A percentile compares a stretch with the other conserved stretches of the same genome.
These are phyloP conservation scores for Sphagnum magellanicum DNA, from an alignment of 228 moss, liverwort and hornwort species.

Conservation along the genomic window DNA sequence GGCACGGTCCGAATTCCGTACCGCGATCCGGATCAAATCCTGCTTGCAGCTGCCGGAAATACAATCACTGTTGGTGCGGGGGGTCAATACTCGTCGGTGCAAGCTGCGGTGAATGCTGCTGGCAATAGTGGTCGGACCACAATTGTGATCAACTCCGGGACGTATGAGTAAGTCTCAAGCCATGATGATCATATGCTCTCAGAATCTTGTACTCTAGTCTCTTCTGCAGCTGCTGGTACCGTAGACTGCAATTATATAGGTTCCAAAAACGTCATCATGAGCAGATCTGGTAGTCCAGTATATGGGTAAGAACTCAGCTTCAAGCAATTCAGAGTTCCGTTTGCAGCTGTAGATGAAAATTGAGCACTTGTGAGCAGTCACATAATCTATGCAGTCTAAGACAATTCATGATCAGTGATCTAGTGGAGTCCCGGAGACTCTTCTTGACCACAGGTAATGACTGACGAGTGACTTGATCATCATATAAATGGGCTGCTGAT, in stretches of 20 bases:
- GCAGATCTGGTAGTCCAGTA: too few species aligned
- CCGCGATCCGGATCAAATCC: background rate
- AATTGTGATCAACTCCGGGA: slow-evolving; percentile 50
- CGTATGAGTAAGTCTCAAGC: slow-evolving; percentile 26
- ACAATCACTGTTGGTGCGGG: slow-evolving; percentile 28
- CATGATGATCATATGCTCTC: background rate
- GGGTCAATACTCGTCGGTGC: slow-evolving; percentile 34
- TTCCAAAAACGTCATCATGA: too few species aligned
- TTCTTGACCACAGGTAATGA: background rate
- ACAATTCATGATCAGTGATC: too few species aligned
- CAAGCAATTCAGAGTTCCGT: too few species aligned
- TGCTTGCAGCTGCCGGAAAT: slow-evolving; percentile 9
- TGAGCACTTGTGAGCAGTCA: too few species aligned
- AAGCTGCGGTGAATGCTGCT: slow-evolving; percentile 48
- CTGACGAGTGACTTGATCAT: background rate
- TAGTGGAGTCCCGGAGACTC: background rate
- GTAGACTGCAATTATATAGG: background rate
- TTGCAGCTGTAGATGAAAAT: too few species aligned
- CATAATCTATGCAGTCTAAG: too few species aligned
- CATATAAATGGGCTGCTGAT: background rate
- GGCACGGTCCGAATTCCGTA: background rate
- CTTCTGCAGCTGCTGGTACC: background rate
- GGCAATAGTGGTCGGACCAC: slow-evolving; percentile 18
- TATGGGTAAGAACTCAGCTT: too few species aligned
- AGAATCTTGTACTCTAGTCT: too few species aligned